phyloP scores from a whole-genome alignment of 768 basidiomycete species.

The Chalciporus chontae region DNA sequence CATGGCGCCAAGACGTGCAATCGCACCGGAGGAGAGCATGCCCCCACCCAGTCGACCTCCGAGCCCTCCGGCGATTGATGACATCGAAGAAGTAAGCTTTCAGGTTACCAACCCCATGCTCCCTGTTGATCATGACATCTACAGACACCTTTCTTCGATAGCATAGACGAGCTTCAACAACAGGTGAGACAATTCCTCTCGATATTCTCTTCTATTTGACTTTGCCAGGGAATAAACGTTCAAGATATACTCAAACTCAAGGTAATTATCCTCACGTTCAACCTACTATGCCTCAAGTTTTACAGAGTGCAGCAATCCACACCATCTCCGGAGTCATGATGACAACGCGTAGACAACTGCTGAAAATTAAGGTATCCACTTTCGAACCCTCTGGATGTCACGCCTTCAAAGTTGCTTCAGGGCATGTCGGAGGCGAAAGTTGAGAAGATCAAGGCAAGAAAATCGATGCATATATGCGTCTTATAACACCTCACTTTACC shows the following conservation, averaged over 20 bases:
- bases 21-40: conserved; percentile 22
- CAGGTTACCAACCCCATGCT: background rate
- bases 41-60: conserved; percentile 26
- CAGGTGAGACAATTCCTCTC: conserved; percentile 45
- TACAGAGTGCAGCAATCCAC: conserved; percentile 73
- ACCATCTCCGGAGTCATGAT: conserved; percentile 87
- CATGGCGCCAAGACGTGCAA: conserved; percentile 31
- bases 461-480: conserved; percentile 5
- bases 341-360: conserved; percentile 84
- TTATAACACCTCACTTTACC: background rate
- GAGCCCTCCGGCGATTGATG: conserved; percentile 29
- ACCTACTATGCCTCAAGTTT: background rate
- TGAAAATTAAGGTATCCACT: conserved; percentile 82
- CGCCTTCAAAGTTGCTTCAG: conserved; percentile 35
- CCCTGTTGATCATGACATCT: background rate
- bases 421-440: conserved; percentile 97
- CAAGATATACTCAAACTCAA: conserved; percentile 96
- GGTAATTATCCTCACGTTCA: conserved; percentile 34
- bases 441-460: conserved; percentile 86
- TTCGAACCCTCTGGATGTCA: background rate
- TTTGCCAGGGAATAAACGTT: conserved; percentile 80
- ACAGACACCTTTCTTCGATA: conserved; percentile 66
- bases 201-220: conserved; percentile 7
- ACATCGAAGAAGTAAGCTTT: conserved; percentile 40
- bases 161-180: conserved; percentile 80